Percentiles rank a stretch among this genome's conserved stretches.
These are phyloP conservation scores for Coccomyxa sp. DNA, from an alignment of 139 green algal genomes.

Conservation along the genomic window DNA sequence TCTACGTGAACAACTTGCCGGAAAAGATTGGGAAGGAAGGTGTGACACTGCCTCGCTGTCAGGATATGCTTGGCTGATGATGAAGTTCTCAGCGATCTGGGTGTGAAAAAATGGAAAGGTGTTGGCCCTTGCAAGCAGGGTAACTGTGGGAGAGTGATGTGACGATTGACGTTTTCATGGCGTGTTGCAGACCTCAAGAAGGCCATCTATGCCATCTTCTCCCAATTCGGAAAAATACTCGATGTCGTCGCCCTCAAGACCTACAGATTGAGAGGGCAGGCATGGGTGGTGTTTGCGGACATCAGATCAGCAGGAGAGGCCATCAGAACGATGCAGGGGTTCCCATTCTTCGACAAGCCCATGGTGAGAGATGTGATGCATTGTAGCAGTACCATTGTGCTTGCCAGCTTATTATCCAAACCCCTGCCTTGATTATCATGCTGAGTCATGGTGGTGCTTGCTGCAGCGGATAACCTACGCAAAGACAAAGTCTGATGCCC, in stretches of 20 bases:
- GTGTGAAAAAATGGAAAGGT: no score
- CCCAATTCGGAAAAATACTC: slow-evolving; percentile 93
- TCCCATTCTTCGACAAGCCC: slow-evolving; percentile 97
- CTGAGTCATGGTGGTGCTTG: neutral
- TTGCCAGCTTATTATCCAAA: neutral
- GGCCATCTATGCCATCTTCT: slow-evolving; percentile 90
- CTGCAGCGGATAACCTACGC: slow-evolving; percentile 80
- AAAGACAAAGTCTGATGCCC: slow-evolving; percentile 85
- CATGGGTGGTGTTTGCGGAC: slow-evolving; percentile 94
- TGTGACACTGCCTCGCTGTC: slow-evolving; percentile 21
- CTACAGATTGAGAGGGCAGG: slow-evolving; percentile 85
- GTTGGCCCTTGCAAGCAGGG: no score
- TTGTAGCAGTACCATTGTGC: neutral
- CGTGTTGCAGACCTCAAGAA: slow-evolving; percentile 84
- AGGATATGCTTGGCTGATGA: no score
- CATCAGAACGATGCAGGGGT: slow-evolving; percentile 88
- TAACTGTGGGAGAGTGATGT: no score
- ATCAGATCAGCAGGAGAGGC: slow-evolving; percentile 77
- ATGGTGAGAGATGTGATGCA: slow-evolving; percentile 56
- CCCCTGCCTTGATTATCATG: neutral
- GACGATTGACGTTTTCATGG: no score
- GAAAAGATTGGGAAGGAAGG: slow-evolving; percentile 94
- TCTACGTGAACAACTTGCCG: slow-evolving; percentile 93
- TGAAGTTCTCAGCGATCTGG: no score
- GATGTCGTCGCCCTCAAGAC: slow-evolving; percentile 89